Evolutionary conservation across 2,329 filamentous ascomycete species (phyloP).

Genomic region (Xylaria sp.): DNA sequence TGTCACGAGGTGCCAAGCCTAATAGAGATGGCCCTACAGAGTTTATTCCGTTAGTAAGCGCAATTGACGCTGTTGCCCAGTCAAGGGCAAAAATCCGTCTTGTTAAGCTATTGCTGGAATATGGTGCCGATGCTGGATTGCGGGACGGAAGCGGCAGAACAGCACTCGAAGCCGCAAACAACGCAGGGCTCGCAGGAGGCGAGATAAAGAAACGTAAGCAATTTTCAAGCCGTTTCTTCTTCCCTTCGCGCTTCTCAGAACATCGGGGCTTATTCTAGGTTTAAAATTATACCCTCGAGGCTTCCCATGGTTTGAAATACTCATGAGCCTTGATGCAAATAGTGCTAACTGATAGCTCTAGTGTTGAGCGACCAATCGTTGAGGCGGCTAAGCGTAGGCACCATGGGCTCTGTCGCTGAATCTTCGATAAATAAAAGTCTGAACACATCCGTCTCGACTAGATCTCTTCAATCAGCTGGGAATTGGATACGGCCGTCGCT

Average conservation of each 20-base stretch:
- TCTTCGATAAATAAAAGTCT: not conserved
- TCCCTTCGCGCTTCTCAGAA: not conserved
- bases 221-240: not conserved
- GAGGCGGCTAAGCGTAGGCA: slow-evolving; percentile 35
- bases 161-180: slow-evolving; percentile 39
- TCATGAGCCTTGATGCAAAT: not conserved
- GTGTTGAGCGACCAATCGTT: slow-evolving; percentile 33
- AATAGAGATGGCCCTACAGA: slow-evolving; percentile 43
- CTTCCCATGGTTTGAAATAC: not conserved
- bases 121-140: slow-evolving; percentile 42
- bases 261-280: not conserved
- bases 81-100: slow-evolving; percentile 42
- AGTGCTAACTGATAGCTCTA: not conserved
- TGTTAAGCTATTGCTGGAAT: slow-evolving; percentile 40
- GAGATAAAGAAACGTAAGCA: slow-evolving; percentile 36
- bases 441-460: not conserved
- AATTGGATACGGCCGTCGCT: slow-evolving; percentile 3
- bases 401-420: not conserved
- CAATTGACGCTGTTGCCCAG: slow-evolving; percentile 45
- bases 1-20: slow-evolving; percentile 41
- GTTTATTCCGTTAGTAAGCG: slow-evolving; percentile 30
- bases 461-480: not conserved
- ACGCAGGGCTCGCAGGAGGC: slow-evolving; percentile 39
- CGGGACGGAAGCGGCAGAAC: slow-evolving; percentile 39
- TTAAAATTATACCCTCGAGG: not conserved